phyloP scores from a whole-genome alignment of 192 early-diverging fungal species.

The Backusella circina region DNA sequence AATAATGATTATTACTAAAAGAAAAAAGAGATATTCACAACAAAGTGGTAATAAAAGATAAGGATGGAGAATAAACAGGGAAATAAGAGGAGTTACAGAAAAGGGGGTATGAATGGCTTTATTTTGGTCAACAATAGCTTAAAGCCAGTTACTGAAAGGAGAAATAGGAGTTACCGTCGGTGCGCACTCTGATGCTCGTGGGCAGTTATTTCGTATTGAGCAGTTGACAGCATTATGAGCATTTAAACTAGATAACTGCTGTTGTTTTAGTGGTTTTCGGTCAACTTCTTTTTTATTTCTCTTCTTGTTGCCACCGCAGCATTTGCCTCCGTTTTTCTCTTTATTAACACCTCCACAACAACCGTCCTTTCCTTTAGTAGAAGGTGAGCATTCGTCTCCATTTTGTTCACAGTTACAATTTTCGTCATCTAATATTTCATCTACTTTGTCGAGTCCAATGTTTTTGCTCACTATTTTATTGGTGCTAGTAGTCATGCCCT shows the following conservation, averaged over 20 bases:
- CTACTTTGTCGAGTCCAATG: background rate
- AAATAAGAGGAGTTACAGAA: background rate
- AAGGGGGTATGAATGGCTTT: background rate
- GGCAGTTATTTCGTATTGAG: background rate
- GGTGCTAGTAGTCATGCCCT: background rate
- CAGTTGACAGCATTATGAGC: background rate
- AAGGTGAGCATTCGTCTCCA: background rate
- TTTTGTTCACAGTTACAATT: background rate
- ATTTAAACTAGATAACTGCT: background rate
- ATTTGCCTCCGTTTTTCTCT: slow-evolving; percentile 11
- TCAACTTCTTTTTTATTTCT: background rate
- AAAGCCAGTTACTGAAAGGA: background rate
- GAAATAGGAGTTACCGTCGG: background rate
- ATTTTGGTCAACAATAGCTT: background rate
- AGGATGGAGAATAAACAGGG: background rate
- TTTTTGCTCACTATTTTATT: background rate
- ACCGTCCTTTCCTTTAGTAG: background rate
- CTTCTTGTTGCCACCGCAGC: background rate
- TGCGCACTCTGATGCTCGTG: slow-evolving; percentile 1
- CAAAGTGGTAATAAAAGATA: background rate
- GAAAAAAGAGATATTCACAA: background rate
- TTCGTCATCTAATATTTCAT: background rate
- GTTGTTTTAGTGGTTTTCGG: background rate
- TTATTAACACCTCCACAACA: slow-evolving; percentile 15
- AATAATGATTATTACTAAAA: background rate